Conservation (phyloP, 1,284 basidiomycete species). For the Meira nashicola region DNA sequence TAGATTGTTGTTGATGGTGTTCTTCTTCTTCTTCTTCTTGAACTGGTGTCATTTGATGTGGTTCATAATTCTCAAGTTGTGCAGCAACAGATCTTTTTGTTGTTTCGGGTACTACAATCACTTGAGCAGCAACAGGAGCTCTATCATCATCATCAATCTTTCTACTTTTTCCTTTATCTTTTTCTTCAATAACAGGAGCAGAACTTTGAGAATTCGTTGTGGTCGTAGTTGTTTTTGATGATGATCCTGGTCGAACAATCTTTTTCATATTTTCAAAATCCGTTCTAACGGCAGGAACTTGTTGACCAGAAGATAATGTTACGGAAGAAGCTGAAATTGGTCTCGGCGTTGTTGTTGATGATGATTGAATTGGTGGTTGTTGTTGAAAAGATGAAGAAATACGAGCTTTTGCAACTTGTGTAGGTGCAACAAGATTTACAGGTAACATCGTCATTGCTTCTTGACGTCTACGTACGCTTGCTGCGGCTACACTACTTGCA, state of each 20-base stretch:
- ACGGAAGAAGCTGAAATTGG: slow-evolving; percentile 6
- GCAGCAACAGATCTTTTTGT: background rate
- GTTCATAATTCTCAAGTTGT: slow-evolving; percentile 1
- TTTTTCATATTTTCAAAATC: slow-evolving; percentile 34
- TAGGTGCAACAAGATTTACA: slow-evolving; percentile 21
- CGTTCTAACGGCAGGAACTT: slow-evolving; percentile 25
- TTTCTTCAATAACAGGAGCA: background rate
- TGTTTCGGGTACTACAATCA: no score
- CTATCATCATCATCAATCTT: background rate
- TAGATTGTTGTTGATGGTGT: background rate
- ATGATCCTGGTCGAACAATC: slow-evolving; percentile 16
- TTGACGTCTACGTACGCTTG: slow-evolving; percentile 17
- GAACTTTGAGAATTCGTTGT: background rate
- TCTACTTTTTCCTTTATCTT: background rate
- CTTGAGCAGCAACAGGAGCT: background rate
- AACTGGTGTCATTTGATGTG: background rate
- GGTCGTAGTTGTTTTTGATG: background rate
- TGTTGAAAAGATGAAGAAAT: background rate
- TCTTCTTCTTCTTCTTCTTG: background rate
- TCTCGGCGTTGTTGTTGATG: background rate
- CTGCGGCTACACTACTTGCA: slow-evolving; percentile 31
- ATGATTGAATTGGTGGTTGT: background rate
- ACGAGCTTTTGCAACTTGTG: background rate
- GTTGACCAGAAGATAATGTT: slow-evolving; percentile 20
- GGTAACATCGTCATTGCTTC: slow-evolving; percentile 21